These are phyloP conservation scores for Ceratocystis huliohia DNA, from an alignment of 2,329 filamentous ascomycete species.

Conservation along the genomic window DNA sequence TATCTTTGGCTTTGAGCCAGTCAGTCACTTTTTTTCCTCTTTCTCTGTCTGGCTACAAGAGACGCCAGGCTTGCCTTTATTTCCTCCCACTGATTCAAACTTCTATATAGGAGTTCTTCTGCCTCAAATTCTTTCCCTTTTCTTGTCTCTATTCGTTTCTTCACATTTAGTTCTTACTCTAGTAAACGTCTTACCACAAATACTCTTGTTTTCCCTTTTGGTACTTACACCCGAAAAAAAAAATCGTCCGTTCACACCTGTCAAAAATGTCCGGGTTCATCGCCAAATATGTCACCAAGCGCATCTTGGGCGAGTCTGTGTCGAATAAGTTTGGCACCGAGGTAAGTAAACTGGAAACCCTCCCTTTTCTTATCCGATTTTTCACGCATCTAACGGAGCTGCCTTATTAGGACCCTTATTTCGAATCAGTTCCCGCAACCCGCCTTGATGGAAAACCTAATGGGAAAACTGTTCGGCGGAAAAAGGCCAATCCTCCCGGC, in stretches of 20 bases:
- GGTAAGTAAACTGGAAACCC: conserved; percentile 28
- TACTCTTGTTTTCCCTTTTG: not conserved
- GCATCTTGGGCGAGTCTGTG: conserved; percentile 43
- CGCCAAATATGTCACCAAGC: conserved; percentile 44
- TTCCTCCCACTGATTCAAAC: not conserved
- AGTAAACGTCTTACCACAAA: not conserved
- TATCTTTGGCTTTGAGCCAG: no score
- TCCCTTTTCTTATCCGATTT: no score
- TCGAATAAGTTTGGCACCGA: conserved; percentile 47
- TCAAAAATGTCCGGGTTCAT: conserved; percentile 39
- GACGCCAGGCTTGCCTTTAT: no score
- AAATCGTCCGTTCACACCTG: not conserved
- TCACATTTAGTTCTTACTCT: not conserved
- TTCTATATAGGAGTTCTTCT: not conserved
- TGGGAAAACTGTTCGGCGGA: conserved; percentile 67
- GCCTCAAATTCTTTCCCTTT: not conserved
- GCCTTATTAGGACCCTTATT: conserved; percentile 65
- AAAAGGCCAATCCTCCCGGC: conserved; percentile 71
- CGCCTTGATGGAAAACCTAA: conserved; percentile 50
- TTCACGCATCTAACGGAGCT: not conserved
- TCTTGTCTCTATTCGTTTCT: not conserved
- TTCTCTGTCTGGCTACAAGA: no score
- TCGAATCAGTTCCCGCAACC: conserved; percentile 66
- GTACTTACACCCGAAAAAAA: not conserved
- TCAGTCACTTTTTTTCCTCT: no score